Evolutionary conservation across 75 land plant species (phyloP).

Genomic region (Selaginella moellendorffii): DNA sequence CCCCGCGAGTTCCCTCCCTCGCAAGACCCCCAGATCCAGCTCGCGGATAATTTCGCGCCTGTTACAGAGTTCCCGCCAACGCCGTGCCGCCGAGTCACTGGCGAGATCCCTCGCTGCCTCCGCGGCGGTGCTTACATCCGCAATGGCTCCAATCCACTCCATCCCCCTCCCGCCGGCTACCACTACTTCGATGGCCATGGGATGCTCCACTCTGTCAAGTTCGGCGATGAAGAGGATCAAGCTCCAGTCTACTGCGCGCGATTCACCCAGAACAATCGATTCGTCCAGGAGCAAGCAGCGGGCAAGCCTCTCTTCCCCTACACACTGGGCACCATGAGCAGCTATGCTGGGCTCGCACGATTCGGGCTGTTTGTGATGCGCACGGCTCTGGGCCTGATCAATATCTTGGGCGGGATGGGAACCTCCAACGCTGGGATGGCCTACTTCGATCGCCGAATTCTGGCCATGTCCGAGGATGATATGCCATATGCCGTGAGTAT

Average conservation of each 20-base stretch:
- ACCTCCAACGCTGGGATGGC: slow-evolving; percentile 47
- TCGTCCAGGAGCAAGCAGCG: slow-evolving; percentile 23
- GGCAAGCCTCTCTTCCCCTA: slow-evolving; percentile 34
- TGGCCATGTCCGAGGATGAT: slow-evolving; percentile 59
- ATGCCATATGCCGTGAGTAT: slow-evolving; percentile 37
- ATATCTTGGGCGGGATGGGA: slow-evolving; percentile 34
- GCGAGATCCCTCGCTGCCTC: neutral
- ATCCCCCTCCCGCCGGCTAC: neutral
- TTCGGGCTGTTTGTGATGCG: slow-evolving; percentile 25
- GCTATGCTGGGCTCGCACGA: slow-evolving; percentile 35
- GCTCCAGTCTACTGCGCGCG: neutral
- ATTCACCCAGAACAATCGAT: slow-evolving; percentile 19
- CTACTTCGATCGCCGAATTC: slow-evolving; percentile 29
- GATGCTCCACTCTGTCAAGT: slow-evolving; percentile 55
- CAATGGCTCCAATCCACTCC: neutral
- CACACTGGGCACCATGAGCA: slow-evolving; percentile 33
- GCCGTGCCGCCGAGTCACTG: neutral
- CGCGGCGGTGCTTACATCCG: neutral
- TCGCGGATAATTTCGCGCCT: neutral
- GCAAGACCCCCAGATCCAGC: neutral
- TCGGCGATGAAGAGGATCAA: slow-evolving; percentile 13
- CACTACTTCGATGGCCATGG: slow-evolving; percentile 67
- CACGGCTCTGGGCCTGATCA: slow-evolving; percentile 27
- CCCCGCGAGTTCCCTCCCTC: neutral
- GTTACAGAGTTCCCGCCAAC: neutral